Evolutionary conservation across 805 yeast species (phyloP).

Genomic region (Kazachstania psychrophila): DNA sequence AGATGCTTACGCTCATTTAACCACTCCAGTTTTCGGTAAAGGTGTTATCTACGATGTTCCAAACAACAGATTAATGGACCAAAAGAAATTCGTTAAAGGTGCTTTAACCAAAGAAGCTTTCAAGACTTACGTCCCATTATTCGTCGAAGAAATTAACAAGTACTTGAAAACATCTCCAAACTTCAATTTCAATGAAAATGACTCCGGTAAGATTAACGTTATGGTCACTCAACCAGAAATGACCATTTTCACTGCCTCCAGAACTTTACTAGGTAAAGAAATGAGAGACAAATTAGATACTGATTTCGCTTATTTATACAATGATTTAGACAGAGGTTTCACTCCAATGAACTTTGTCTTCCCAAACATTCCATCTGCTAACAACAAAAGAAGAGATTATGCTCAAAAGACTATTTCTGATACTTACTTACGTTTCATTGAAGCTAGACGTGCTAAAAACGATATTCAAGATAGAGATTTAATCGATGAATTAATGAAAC

Average conservation of each 20-base stretch:
- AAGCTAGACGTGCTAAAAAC: constrained; percentile 60
- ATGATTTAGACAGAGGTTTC: constrained; percentile 94
- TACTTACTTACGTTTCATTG: constrained; percentile 74
- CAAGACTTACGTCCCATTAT: constrained; percentile 76
- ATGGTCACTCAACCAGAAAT: constrained; percentile 86
- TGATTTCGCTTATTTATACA: constrained; percentile 73
- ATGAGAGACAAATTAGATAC: constrained; percentile 75
- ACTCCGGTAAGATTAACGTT: constrained; percentile 51
- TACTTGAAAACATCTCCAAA: constrained; percentile 49
- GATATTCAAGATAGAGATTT: constrained; percentile 81
- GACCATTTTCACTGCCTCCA: constrained; percentile 92
- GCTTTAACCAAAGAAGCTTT: constrained; percentile 83
- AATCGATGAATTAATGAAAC: constrained; percentile 76
- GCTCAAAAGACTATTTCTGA: constrained; percentile 77
- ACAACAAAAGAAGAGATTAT: constrained; percentile 71
- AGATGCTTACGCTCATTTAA: constrained; percentile 88
- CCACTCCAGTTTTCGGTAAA: constrained; percentile 98
- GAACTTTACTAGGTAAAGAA: constrained; percentile 85
- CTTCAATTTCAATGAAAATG: constrained; percentile 34
- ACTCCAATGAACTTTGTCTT: constrained; percentile 93
- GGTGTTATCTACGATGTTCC: constrained; percentile 98
- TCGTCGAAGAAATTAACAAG: constrained; percentile 62
- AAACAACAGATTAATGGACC: constrained; percentile 90
- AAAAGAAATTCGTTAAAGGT: constrained; percentile 89
- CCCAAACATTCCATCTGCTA: constrained; percentile 85